Percentiles rank a stretch among this genome's conserved stretches.
phyloP scores from a whole-genome alignment of 2,329 filamentous ascomycete species.

The Colletotrichum sp. region DNA sequence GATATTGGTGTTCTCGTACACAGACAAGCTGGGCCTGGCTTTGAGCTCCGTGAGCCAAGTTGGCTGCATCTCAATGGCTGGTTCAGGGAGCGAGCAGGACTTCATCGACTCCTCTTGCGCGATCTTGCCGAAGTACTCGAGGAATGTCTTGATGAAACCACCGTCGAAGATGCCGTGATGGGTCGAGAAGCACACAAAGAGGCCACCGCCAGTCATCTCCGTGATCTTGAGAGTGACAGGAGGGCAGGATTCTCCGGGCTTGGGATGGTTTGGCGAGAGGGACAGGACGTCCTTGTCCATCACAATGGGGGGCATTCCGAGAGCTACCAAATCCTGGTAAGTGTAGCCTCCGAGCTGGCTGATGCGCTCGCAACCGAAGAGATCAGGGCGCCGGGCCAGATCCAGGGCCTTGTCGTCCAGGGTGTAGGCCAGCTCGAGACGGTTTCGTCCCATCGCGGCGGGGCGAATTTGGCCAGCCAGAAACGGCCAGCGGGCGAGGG shows the following conservation, averaged over 20 bases:
- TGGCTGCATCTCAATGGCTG: neutral
- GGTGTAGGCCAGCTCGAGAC: slow-evolving; percentile 1
- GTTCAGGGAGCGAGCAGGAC: no score
- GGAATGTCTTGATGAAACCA: neutral
- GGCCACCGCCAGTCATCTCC: neutral
- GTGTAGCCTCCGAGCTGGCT: neutral
- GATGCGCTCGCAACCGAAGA: neutral
- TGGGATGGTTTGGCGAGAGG: slow-evolving; percentile 1
- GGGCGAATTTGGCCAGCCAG: neutral
- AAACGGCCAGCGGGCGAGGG: slow-evolving; percentile 2
- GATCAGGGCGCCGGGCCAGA: neutral
- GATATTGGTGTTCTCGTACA: neutral
- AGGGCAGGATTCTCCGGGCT: neutral
- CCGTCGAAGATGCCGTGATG: slow-evolving; percentile 37
- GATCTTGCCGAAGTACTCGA: slow-evolving; percentile 4
- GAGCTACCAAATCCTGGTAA: neutral
- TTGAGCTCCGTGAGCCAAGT: neutral
- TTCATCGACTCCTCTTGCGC: neutral
- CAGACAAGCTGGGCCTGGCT: neutral
- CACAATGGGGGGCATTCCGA: neutral
- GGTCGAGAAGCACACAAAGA: slow-evolving; percentile 38
- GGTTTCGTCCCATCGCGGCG: neutral
- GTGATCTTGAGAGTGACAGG: slow-evolving; percentile 1
- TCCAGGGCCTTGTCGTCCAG: neutral
- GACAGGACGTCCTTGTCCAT: slow-evolving; percentile 15